phyloP scores from a whole-genome alignment of 225 moss, liverwort and hornwort genomes.

The Pleurozium schreberi region DNA sequence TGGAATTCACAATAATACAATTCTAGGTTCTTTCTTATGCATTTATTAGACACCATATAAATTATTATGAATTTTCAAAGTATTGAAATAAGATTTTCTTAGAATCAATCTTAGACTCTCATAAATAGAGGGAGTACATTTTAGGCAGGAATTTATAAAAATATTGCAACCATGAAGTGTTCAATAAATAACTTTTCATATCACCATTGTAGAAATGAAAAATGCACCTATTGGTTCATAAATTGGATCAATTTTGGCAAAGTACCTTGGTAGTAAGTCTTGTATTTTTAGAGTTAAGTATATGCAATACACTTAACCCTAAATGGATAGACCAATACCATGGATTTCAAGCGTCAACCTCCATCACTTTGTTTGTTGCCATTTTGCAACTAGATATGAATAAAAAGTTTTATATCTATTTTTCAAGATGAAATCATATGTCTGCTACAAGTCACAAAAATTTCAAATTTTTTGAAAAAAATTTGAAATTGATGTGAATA shows the following conservation, averaged over 20 bases:
- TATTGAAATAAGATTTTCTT: background rate
- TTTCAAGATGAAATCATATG: background rate
- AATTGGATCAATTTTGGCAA: background rate
- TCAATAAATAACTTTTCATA: no score
- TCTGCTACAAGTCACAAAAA: no score
- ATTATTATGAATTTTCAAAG: background rate
- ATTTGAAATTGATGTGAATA: background rate
- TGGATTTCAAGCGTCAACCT: background rate
- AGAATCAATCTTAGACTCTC: rapidly evolving
- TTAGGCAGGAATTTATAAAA: rapidly evolving
- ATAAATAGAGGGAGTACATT: background rate
- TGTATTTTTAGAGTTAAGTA: background rate
- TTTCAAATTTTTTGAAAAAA: no score
- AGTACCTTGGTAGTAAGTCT: background rate
- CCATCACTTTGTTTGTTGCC: background rate
- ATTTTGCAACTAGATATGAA: background rate
- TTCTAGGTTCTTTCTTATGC: background rate
- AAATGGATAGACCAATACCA: background rate
- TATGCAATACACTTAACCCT: background rate
- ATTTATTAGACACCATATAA: no score
- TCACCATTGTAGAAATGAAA: background rate
- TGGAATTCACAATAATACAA: background rate
- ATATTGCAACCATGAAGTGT: rapidly evolving
- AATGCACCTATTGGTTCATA: no score
- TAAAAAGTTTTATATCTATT: background rate